phyloP scores from a whole-genome alignment of 2,329 filamentous ascomycete genomes.

The Elsinoe australis region DNA sequence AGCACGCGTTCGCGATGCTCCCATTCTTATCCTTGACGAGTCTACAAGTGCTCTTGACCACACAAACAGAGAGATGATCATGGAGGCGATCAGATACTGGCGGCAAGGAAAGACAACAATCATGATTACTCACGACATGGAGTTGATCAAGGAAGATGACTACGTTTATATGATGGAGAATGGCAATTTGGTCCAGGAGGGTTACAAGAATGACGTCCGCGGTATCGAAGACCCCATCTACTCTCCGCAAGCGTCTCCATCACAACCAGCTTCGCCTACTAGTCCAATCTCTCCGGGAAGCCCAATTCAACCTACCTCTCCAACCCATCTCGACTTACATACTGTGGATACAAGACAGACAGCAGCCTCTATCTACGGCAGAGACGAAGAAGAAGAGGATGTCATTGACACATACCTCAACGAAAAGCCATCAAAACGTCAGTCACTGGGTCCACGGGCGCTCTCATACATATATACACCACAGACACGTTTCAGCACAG shows the following conservation, averaged over 20 bases:
- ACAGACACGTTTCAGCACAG: slow-evolving; percentile 1
- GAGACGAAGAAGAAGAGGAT: not conserved
- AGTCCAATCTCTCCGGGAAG: too few relatives aligned
- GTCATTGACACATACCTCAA: not conserved
- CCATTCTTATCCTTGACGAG: slow-evolving; percentile 80
- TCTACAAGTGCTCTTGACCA: slow-evolving; percentile 78
- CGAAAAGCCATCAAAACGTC: not conserved
- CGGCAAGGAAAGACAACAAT: slow-evolving; percentile 76
- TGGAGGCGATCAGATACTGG: slow-evolving; percentile 71
- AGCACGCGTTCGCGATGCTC: slow-evolving; percentile 66
- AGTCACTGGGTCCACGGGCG: not conserved
- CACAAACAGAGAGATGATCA: slow-evolving; percentile 57
- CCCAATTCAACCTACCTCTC: not conserved
- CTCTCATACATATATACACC: not conserved
- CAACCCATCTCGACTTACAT: not conserved
- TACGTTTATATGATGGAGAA: slow-evolving; percentile 73
- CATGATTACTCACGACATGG: slow-evolving; percentile 84
- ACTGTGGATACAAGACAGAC: not conserved
- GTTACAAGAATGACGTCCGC: slow-evolving; percentile 45
- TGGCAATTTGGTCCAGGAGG: slow-evolving; percentile 61
- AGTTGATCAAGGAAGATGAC: slow-evolving; percentile 64
- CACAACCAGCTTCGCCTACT: not conserved
- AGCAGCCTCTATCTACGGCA: not conserved
- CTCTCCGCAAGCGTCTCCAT: not conserved
- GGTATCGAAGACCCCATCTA: slow-evolving; percentile 37